Conservation (phyloP, 768 basidiomycete genomes). For the Suillus bovinus region DNA sequence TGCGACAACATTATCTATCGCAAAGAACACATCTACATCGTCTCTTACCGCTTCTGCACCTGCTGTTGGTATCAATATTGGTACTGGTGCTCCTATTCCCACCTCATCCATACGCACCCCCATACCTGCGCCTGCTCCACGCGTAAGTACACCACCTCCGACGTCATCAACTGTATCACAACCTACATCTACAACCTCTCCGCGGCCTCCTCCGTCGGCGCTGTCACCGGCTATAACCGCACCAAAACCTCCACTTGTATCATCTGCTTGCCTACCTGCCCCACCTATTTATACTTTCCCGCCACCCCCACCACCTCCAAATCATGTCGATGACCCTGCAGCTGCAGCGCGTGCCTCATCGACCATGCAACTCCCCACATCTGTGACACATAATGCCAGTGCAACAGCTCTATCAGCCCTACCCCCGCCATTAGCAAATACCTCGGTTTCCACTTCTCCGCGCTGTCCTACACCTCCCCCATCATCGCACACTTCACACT, state of each 20-base stretch:
- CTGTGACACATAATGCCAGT: neutral
- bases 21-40: neutral
- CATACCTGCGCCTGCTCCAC: neutral
- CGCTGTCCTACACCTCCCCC: neutral
- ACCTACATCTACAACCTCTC: neutral
- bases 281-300: conserved; percentile 4
- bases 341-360: neutral
- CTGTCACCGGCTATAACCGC: neutral
- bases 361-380: neutral
- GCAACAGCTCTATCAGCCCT: neutral
- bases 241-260: neutral
- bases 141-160: neutral
- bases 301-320: neutral
- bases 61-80: neutral
- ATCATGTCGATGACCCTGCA: neutral
- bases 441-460: neutral
- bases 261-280: neutral
- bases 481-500: neutral
- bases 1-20: neutral
- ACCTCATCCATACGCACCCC: neutral
- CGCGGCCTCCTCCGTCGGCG: neutral
- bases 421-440: neutral
- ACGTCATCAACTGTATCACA: neutral
- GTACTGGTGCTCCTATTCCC: neutral
- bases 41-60: neutral